A percentile compares a stretch with the other conserved stretches of the same genome.
Conservation (phyloP, 176 grass and related monocot genomes). For the Avena sativa region DNA sequence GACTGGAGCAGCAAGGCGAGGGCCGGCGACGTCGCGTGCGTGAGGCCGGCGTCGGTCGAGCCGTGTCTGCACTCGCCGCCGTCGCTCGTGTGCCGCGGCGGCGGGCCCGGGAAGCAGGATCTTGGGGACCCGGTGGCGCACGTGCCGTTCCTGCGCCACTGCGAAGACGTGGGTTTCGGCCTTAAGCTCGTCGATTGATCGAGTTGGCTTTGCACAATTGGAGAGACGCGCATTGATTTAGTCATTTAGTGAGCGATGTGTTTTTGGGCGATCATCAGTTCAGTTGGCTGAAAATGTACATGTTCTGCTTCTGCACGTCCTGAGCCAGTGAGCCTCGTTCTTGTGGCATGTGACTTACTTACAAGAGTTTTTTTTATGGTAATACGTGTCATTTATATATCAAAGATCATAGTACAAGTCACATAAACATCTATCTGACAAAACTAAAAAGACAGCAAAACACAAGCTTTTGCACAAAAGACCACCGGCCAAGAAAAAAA, state of each 20-base stretch:
- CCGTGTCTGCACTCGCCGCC: conserved; percentile 85
- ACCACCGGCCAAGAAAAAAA: no score
- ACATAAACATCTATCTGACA: no score
- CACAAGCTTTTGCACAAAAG: no score
- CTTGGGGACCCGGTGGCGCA: conserved; percentile 47
- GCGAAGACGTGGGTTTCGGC: conserved; percentile 60
- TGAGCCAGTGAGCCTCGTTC: no score
- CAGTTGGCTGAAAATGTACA: not conserved
- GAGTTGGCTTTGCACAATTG: not conserved
- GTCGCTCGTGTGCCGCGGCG: conserved; percentile 54
- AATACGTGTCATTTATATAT: no score
- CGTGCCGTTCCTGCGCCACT: conserved; percentile 58
- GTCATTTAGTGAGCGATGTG: not conserved
- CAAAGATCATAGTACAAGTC: no score
- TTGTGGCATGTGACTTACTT: no score
- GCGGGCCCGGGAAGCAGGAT: not conserved
- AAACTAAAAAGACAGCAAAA: no score
- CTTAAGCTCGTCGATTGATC: conserved; percentile 60
- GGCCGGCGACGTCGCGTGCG: conserved; percentile 48
- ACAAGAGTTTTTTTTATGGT: no score
- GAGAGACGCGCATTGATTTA: no score
- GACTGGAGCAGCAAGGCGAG: not conserved
- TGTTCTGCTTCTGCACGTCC: not conserved
- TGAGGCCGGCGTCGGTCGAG: conserved; percentile 59
- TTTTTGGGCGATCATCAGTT: not conserved